Base-by-base conservation (phyloP, 1,284 basidiomycete genomes). In the Fomitopsis betulina region DNA sequence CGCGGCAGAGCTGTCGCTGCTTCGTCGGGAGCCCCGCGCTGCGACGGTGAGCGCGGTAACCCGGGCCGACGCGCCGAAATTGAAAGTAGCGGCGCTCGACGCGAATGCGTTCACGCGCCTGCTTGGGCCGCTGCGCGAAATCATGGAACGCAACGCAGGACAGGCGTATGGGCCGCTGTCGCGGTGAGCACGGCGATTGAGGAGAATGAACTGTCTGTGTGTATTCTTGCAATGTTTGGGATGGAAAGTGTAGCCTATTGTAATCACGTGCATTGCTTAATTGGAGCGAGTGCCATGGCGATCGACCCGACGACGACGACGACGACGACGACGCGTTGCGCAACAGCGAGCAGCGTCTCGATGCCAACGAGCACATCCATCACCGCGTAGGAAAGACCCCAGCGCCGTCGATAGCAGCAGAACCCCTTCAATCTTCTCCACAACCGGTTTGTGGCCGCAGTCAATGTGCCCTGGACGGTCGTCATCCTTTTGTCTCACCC, bases 81-180 rank as follows among this genome's bases (percentile, higher is more conserved):
- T 98, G 53, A 93, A 94, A 69, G 94, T 98, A 25, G 97, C 95
- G 23, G 93, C 94, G 5, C 80, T 99, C 65, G 94, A 95, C 66
- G 94, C 95, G 56, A 85, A 93, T 63, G 93, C 96, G 3, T 99
- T 99, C 71, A 98, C 94, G 7, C 87, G 96, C 53, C 78, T 99
- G 32, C 84, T 99, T 39, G 96, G 97, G 5, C 96, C 96, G 10
- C 74, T 94, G 60, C 83, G 91, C 45, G 91, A 93, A 67, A 87
- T 95, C 68, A 91, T 95, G 90, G 90, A 93, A 69, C 83, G 91
- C 49, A 87, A 90, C 65, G 93, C 92, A 19, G 78, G 79, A 4
- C 75, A 78, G 62, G 77, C 83, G 33, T 83, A 83, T 63, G 76
- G 78, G 19, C 57, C 64, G 51, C 56, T 54, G 58, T 55, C 55